These are phyloP conservation scores for Filobasidium wieringae DNA, from an alignment of 768 basidiomycete genomes.

Conservation along the genomic window DNA sequence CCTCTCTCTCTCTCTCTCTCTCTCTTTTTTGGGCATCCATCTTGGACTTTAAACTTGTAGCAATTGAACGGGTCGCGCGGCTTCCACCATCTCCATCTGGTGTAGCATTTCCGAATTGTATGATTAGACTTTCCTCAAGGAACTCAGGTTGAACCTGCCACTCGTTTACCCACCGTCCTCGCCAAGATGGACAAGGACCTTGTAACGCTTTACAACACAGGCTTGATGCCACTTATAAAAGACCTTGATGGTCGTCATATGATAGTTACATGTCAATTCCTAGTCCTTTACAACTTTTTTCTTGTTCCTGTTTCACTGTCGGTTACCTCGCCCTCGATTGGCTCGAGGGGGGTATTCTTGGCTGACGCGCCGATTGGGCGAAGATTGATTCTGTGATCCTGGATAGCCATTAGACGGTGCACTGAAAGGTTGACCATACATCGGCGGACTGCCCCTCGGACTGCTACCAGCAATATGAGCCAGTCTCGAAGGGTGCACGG, in stretches of 20 bases:
- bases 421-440: not conserved
- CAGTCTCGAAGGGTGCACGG: not conserved
- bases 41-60: no score
- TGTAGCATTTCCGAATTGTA: no score
- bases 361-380: not conserved
- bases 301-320: not conserved
- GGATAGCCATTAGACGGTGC: not conserved
- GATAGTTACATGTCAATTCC: not conserved
- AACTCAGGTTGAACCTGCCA: no score
- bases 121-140: no score
- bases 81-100: no score
- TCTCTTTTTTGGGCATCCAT: not conserved
- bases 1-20: not conserved
- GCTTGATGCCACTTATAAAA: not conserved
- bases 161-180: no score
- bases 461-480: not conserved
- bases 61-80: no score
- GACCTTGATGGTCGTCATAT: constrained; percentile 1
- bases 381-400: not conserved
- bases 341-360: not conserved
- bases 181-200: no score
- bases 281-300: not conserved
- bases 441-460: not conserved
- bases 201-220: no score
- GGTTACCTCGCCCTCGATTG: not conserved